Evolutionary conservation across 495 filamentous ascomycete species (phyloP), one percentile per base, ranked within the genome.

Genomic region (Echria macrotheca): DNA sequence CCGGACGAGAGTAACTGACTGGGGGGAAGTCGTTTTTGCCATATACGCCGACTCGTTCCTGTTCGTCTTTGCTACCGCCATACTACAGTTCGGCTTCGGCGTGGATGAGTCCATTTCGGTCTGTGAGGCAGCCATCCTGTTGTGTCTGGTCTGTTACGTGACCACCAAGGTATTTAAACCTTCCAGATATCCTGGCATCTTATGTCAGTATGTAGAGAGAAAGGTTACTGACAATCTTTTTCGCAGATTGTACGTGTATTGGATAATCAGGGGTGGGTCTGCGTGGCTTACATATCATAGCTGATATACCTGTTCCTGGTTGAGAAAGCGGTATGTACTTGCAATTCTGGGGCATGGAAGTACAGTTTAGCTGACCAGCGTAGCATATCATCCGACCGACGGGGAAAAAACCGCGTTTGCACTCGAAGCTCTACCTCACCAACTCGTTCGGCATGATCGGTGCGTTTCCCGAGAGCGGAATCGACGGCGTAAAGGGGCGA

Each of bases 391-490:
- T 78, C 15, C 67, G 70, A 17, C 63, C 62, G 28, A 66, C 65
- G 32, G 51, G 61, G 29, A 66, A 66, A 49, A 67, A 60, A 31
- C 58, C 58, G 15, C 68, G 75, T 25, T 10, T 76, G 33, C 67
- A 67, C n/a, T 73, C 74, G 31, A 73, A 63, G 47, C 53, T 77
- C 0, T 80, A 74, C 43, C 49, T 77, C 3, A 73, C 76, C 57
- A 80, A 78, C 54, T 66, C 68, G 5, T 73, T 78, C 29, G 76
- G 73, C 25, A 72, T 78, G 68, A 63, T 77, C 4, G 60, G 74
- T 76, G 47, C 46, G 65, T 37, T 7, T 25, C n/a, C n/a, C n/a
- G n/a, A n/a, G n/a, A n/a, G n/a, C n/a, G n/a, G n/a, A n/a, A n/a
- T n/a, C n/a, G n/a, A n/a, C n/a, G n/a, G n/a, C n/a, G n/a, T n/a